A percentile compares a stretch with the other conserved stretches of the same genome.
These are phyloP conservation scores for Aspergillus sp. DNA, from an alignment of 2,329 filamentous ascomycete species.

Conservation along the genomic window DNA sequence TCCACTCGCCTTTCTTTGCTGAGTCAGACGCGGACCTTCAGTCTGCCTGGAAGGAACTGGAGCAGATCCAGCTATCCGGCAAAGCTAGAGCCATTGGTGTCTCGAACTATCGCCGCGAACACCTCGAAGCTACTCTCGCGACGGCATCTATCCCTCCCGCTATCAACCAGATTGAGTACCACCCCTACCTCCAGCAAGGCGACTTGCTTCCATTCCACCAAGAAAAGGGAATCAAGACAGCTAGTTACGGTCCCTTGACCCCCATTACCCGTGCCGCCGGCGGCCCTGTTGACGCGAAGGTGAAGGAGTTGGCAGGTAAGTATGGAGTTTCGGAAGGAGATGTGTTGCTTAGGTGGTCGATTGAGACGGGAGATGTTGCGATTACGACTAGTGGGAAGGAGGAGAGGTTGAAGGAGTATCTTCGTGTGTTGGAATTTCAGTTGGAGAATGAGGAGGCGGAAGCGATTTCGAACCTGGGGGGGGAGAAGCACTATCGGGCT, in stretches of 20 bases:
- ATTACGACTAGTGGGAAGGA: slow-evolving; percentile 58
- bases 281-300: slow-evolving; percentile 50
- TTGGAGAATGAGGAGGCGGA: slow-evolving; percentile 53
- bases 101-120: slow-evolving; percentile 51
- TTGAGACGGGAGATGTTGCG: slow-evolving; percentile 53
- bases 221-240: slow-evolving; percentile 35
- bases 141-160: slow-evolving; percentile 37
- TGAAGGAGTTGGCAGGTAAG: slow-evolving; percentile 51
- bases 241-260: slow-evolving; percentile 38
- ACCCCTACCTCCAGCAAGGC: slow-evolving; percentile 44
- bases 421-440: slow-evolving; percentile 51
- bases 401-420: slow-evolving; percentile 51
- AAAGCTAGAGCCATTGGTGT: slow-evolving; percentile 57
- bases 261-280: slow-evolving; percentile 49
- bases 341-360: slow-evolving; percentile 53
- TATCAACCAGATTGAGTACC: slow-evolving; percentile 30
- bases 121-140: slow-evolving; percentile 48
- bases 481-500: slow-evolving; percentile 45
- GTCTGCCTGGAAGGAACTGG: slow-evolving; percentile 54
- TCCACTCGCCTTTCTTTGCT: slow-evolving; percentile 55
- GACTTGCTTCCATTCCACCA: slow-evolving; percentile 36
- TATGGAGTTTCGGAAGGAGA: slow-evolving; percentile 54
- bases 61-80: slow-evolving; percentile 50
- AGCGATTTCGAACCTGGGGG: slow-evolving; percentile 44
- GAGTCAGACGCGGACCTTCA: slow-evolving; percentile 50